Evolutionary conservation across 139 green algal genomes (phyloP).

Genomic region (Trebouxia sp.): DNA sequence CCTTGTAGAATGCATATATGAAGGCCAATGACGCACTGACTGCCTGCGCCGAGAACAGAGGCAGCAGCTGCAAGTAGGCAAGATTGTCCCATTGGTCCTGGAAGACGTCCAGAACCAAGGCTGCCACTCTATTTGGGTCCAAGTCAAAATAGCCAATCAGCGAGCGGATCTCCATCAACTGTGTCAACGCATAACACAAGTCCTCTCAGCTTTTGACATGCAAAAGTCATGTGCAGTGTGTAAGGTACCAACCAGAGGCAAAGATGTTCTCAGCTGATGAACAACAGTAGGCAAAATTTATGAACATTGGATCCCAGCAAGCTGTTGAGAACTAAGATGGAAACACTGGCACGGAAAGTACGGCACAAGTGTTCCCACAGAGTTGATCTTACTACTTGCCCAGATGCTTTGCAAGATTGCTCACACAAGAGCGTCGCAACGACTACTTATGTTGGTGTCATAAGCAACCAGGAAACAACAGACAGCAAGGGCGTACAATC

Average conservation of each 20-base stretch:
- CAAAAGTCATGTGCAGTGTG: background rate
- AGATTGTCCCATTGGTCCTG: constrained; percentile 47
- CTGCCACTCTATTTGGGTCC: constrained; percentile 87
- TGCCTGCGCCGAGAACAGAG: constrained; percentile 36
- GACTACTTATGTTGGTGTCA: too few species aligned
- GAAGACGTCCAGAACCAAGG: constrained; percentile 76
- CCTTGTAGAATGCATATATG: constrained; percentile 23
- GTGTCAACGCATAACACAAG: background rate
- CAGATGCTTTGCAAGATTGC: too few species aligned
- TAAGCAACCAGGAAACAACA: background rate
- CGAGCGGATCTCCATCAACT: constrained; percentile 59
- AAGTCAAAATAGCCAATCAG: constrained; percentile 91
- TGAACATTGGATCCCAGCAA: too few species aligned
- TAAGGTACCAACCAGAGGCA: too few species aligned
- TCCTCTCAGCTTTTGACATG: background rate
- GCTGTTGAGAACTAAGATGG: too few species aligned
- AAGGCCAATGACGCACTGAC: constrained; percentile 49
- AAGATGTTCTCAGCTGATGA: too few species aligned
- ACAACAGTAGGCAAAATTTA: too few species aligned
- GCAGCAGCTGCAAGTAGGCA: constrained; percentile 47
- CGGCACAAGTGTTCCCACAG: too few species aligned
- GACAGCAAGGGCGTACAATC: background rate
- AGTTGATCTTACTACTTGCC: too few species aligned
- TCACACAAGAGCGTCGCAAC: too few species aligned
- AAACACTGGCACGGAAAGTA: too few species aligned